phyloP scores from a whole-genome alignment of 2,329 filamentous ascomycete genomes.

The Claviceps sp. region DNA sequence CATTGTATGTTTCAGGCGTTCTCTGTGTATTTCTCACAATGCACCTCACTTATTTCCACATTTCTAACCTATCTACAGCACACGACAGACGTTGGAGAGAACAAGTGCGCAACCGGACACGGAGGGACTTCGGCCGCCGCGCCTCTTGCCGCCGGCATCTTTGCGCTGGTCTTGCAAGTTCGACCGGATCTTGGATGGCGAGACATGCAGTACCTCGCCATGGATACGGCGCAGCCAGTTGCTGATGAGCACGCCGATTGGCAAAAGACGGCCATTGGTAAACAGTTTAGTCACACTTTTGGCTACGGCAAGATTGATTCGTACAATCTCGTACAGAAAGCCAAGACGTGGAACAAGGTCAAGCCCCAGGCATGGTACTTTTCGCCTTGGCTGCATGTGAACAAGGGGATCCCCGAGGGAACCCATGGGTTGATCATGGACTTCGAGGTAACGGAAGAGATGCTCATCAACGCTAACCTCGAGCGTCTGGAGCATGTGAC shows the following conservation, averaged over 20 bases:
- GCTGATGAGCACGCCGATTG: conserved; percentile 59
- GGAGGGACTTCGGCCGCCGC: conserved; percentile 94
- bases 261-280: conserved; percentile 68
- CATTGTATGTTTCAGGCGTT: conserved; percentile 42
- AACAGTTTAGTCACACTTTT: conserved; percentile 85
- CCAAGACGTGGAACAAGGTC: conserved; percentile 74
- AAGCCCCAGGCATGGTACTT: conserved; percentile 94
- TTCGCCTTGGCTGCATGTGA: conserved; percentile 87
- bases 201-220: conserved; percentile 82
- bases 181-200: conserved; percentile 85
- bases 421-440: conserved; percentile 61
- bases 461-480: conserved; percentile 71
- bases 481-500: conserved; percentile 87
- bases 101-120: conserved; percentile 68
- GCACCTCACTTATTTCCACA: neutral
- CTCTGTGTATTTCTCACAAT: neutral
- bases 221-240: conserved; percentile 72
- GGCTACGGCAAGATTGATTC: conserved; percentile 94
- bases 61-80: conserved; percentile 34
- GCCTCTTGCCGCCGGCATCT: conserved; percentile 81
- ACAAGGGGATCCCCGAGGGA: conserved; percentile 75
- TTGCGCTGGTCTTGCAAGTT: conserved; percentile 72
- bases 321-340: conserved; percentile 69
- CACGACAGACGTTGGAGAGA: conserved; percentile 83
- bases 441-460: conserved; percentile 72